These are phyloP conservation scores for Ascochyta rabiei DNA, from an alignment of 2,329 filamentous ascomycete genomes.

Conservation along the genomic window DNA sequence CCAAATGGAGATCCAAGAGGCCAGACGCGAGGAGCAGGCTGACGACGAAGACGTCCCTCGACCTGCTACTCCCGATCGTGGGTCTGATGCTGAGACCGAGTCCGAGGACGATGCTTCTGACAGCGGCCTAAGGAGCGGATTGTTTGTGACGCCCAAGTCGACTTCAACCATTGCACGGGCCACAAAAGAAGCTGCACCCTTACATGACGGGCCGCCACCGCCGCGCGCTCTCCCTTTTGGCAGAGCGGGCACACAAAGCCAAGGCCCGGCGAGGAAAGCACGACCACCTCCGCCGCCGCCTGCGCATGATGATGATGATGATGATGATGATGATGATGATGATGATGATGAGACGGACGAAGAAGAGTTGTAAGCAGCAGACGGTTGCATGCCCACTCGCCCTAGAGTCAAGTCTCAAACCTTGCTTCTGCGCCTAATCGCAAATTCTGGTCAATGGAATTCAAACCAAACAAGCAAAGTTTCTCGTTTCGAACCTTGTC, in stretches of 20 bases:
- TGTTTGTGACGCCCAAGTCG: constrained; percentile 27
- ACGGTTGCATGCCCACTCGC: not conserved
- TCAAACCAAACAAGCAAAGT: constrained; percentile 1
- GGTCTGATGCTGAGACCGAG: constrained; percentile 45
- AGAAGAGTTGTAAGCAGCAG: constrained; percentile 39
- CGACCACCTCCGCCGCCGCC: constrained; percentile 12
- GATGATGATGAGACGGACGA: constrained; percentile 47
- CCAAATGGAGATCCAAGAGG: constrained; percentile 41
- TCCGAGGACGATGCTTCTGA: constrained; percentile 34
- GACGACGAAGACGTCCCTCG: constrained; percentile 31
- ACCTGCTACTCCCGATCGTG: constrained; percentile 42
- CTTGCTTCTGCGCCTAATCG: not conserved
- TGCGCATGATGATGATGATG: no score
- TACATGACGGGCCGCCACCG: constrained; percentile 36
- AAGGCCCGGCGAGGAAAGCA: constrained; percentile 17
- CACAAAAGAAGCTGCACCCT: constrained; percentile 19
- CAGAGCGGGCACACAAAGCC: constrained; percentile 30
- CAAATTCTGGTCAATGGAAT: not conserved
- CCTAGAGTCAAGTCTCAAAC: not conserved
- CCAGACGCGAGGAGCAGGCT: constrained; percentile 34
- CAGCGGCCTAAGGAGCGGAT: constrained; percentile 15
- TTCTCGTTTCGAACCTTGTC: constrained; percentile 2
- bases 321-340: constrained; percentile 37
- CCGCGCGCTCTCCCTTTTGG: constrained; percentile 45
- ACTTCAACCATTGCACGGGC: constrained; percentile 25